Evolutionary conservation across 176 grass and related monocot species (phyloP).

Genomic region (Olyra latifolia): DNA sequence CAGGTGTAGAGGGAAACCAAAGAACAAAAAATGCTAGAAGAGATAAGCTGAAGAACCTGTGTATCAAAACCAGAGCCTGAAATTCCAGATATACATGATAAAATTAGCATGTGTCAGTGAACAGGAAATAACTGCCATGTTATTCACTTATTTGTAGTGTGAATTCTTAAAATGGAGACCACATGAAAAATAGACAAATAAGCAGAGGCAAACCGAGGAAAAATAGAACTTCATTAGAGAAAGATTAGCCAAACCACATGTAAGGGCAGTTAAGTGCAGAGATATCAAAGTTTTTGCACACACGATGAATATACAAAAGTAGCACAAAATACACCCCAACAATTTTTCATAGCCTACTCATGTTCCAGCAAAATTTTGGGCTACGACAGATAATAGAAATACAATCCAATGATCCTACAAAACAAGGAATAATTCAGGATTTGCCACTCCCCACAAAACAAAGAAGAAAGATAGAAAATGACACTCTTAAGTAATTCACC

Average conservation of each 20-base stretch:
- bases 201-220: not conserved
- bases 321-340: not conserved
- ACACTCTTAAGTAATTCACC: not conserved
- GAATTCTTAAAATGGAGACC: not conserved
- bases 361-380: not conserved
- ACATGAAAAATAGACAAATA: not conserved
- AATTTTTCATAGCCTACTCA: not conserved
- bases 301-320: not conserved
- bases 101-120: slow-evolving; percentile 10
- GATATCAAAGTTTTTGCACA: not conserved
- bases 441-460: not conserved
- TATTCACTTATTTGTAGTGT: not conserved
- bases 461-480: not conserved
- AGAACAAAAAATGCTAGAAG: slow-evolving; percentile 85
- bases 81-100: slow-evolving; percentile 32
- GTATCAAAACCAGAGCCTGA: slow-evolving; percentile 90
- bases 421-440: not conserved
- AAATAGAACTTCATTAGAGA: not conserved
- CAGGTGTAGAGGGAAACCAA: slow-evolving; percentile 73
- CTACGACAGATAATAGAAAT: not conserved
- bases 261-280: not conserved
- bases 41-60: slow-evolving; percentile 89
- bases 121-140: not conserved
- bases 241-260: not conserved
- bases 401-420: not conserved